phyloP scores from a whole-genome alignment of 305 asterid genomes.

The Fraxinus floribunda region DNA sequence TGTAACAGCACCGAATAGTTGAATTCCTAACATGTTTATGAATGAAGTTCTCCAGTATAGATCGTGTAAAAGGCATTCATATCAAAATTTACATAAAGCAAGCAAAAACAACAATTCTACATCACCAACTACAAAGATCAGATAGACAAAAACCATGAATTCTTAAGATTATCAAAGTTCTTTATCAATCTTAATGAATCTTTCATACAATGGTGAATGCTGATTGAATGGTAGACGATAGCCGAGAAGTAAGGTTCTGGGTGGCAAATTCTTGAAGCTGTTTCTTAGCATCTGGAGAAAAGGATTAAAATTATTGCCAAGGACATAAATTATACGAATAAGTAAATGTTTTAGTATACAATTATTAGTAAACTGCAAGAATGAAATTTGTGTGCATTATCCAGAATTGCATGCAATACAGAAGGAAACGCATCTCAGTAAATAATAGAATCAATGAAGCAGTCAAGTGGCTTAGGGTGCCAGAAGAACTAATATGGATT shows the following conservation, averaged over 20 bases:
- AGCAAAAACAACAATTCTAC: background rate
- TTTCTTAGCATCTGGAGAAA: slow-evolving; percentile 71
- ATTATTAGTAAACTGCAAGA: background rate
- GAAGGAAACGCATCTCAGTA: background rate
- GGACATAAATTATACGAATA: background rate
- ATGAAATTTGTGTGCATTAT: background rate
- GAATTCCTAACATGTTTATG: background rate
- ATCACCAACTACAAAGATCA: background rate
- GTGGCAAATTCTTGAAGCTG: slow-evolving; percentile 80
- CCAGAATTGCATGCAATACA: background rate
- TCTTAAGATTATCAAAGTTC: background rate
- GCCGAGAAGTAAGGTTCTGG: slow-evolving; percentile 67
- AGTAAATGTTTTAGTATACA: background rate
- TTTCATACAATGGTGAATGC: slow-evolving; percentile 65
- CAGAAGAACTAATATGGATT: background rate
- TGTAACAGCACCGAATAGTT: background rate
- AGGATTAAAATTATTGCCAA: slow-evolving; percentile 3
- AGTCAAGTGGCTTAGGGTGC: background rate
- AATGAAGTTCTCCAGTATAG: background rate
- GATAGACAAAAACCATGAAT: background rate
- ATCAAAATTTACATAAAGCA: background rate
- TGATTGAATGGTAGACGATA: slow-evolving; percentile 66
- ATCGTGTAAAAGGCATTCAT: background rate
- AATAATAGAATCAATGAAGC: background rate
- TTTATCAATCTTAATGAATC: background rate